phyloP scores from a whole-genome alignment of 176 grass and related monocot genomes.

The Eragrostis curvula region DNA sequence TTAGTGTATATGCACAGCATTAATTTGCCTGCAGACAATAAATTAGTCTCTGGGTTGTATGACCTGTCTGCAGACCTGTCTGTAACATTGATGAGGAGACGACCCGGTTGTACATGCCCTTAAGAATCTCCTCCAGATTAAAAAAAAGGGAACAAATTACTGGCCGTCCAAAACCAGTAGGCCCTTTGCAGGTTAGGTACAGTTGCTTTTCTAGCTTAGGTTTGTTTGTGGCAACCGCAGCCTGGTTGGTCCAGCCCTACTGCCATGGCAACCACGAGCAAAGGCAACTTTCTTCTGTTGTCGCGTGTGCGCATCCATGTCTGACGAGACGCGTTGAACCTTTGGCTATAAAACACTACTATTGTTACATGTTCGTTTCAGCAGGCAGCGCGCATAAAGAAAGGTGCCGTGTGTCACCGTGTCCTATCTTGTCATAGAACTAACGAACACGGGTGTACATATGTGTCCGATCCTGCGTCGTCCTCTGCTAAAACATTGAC shows the following conservation, averaged over 20 bases:
- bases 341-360: neutral
- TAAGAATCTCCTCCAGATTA: neutral
- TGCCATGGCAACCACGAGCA: conserved; percentile 37
- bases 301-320: neutral
- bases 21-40: too few relatives aligned
- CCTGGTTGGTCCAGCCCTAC: conserved; percentile 14
- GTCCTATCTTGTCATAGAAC: neutral
- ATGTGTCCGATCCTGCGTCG: neutral
- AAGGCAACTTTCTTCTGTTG: neutral
- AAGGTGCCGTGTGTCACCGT: too few relatives aligned
- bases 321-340: too few relatives aligned
- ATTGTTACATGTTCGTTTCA: neutral
- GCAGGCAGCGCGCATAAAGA: neutral
- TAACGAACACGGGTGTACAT: neutral
- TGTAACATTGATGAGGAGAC: too few relatives aligned
- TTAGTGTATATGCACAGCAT: too few relatives aligned
- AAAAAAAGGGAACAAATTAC: neutral
- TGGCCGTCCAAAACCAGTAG: neutral
- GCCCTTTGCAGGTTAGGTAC: conserved; percentile 23
- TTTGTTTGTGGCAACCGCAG: conserved; percentile 26
- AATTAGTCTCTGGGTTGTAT: too few relatives aligned
- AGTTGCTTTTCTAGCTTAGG: neutral
- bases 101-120: too few relatives aligned
- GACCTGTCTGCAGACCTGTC: too few relatives aligned
- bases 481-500: neutral